Evolutionary conservation across 1,284 basidiomycete species (phyloP).

Genomic region (Tilletia horrida): DNA sequence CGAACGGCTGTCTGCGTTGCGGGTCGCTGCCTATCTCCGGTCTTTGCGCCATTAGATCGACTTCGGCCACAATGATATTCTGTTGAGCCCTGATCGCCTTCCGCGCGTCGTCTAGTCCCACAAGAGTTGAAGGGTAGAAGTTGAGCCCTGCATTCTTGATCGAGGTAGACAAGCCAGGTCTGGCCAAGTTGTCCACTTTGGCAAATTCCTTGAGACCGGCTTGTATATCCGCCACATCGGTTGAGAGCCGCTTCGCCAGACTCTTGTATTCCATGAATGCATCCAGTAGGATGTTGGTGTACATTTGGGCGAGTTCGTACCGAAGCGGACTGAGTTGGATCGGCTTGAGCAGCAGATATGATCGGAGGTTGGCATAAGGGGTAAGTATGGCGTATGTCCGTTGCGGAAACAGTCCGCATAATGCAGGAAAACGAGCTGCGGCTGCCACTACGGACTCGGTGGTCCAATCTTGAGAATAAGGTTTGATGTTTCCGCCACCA

Average conservation of each 20-base stretch:
- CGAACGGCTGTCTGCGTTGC: neutral
- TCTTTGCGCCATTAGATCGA: neutral
- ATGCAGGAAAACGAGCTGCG: slow-evolving; percentile 16
- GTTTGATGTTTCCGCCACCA: slow-evolving; percentile 20
- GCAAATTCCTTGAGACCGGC: slow-evolving; percentile 15
- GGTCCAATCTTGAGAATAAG: slow-evolving; percentile 16
- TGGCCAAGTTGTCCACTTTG: neutral
- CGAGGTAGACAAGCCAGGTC: neutral
- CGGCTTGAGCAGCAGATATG: slow-evolving; percentile 1
- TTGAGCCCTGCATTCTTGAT: neutral
- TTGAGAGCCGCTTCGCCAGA: slow-evolving; percentile 5
- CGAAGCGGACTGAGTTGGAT: neutral
- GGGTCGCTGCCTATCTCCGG: neutral
- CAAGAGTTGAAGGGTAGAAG: neutral
- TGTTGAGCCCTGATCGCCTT: neutral
- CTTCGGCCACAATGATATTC: neutral
- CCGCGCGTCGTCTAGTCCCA: neutral
- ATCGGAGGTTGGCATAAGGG: neutral
- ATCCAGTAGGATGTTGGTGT: slow-evolving; percentile 16
- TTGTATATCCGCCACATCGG: slow-evolving; percentile 8
- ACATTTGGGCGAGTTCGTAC: slow-evolving; percentile 18
- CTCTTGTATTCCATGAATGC: slow-evolving; percentile 18
- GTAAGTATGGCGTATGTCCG: slow-evolving; percentile 16
- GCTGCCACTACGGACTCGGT: slow-evolving; percentile 13
- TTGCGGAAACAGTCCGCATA: slow-evolving; percentile 16